Percentiles rank a stretch among this genome's conserved stretches.
Evolutionary conservation across 352 stramenopile genomes (phyloP).

Genomic region (Hyaloperonospora brassicae): DNA sequence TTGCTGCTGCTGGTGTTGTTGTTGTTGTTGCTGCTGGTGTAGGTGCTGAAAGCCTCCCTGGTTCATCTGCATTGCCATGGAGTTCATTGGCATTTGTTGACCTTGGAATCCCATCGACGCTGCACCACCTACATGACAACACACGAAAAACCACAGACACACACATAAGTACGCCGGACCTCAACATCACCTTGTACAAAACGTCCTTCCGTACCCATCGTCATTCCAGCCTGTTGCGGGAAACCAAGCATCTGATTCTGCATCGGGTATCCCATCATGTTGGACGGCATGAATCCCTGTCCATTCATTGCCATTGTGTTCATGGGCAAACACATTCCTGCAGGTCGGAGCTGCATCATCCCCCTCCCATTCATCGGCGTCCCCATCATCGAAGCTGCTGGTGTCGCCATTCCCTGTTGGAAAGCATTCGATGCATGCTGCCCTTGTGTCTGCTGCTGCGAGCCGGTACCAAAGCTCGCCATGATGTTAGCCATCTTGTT

Average conservation of each 20-base stretch:
- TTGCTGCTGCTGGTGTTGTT: slow-evolving; percentile 12
- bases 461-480: slow-evolving; percentile 57
- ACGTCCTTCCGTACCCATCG: slow-evolving; percentile 41
- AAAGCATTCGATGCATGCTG: slow-evolving; percentile 31
- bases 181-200: background rate
- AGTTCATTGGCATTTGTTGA: slow-evolving; percentile 50
- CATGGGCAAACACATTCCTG: slow-evolving; percentile 19
- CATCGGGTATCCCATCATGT: slow-evolving; percentile 36
- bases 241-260: slow-evolving; percentile 46
- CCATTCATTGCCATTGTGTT: slow-evolving; percentile 18
- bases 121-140: slow-evolving; percentile 19
- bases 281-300: slow-evolving; percentile 28
- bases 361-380: slow-evolving; percentile 12
- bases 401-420: slow-evolving; percentile 38
- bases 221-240: slow-evolving; percentile 37
- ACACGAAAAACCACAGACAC: background rate
- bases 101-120: slow-evolving; percentile 46
- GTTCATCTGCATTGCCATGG: slow-evolving; percentile 53
- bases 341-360: too few relatives aligned
- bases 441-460: slow-evolving; percentile 15
- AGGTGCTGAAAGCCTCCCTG: slow-evolving; percentile 47
- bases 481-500: slow-evolving; percentile 86
- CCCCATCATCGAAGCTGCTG: slow-evolving; percentile 32
- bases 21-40: slow-evolving; percentile 28
- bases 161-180: background rate